These are phyloP conservation scores for Aureobasidium sp. DNA, from an alignment of 2,329 filamentous ascomycete genomes.

Conservation along the genomic window DNA sequence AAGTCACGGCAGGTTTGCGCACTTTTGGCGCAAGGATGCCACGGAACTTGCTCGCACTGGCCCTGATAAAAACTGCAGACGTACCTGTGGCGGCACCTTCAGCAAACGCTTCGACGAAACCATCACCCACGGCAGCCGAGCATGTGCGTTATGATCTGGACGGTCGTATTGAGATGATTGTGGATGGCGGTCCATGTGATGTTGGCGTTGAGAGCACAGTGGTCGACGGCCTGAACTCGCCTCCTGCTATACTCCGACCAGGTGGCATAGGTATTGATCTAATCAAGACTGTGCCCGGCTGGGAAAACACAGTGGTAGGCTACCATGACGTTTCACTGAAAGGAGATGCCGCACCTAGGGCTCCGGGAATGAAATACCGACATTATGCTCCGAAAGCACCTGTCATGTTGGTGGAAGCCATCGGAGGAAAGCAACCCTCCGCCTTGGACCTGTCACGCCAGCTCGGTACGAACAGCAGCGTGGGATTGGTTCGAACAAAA, in stretches of 20 bases:
- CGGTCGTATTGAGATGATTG: constrained; percentile 73
- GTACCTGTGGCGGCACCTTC: constrained; percentile 83
- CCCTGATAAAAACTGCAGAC: constrained; percentile 72
- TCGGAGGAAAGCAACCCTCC: constrained; percentile 22
- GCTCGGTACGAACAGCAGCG: constrained; percentile 18
- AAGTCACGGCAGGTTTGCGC: constrained; percentile 76
- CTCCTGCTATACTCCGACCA: constrained; percentile 75
- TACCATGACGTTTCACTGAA: constrained; percentile 70
- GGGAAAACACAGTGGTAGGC: constrained; percentile 67
- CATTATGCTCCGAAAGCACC: constrained; percentile 89
- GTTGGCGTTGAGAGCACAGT: constrained; percentile 97
- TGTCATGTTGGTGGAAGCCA: constrained; percentile 72
- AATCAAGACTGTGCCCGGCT: constrained; percentile 64
- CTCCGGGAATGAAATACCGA: constrained; percentile 98
- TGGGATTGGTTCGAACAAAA: constrained; percentile 36
- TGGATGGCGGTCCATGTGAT: constrained; percentile 78
- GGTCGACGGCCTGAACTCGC: constrained; percentile 76
- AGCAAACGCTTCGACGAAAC: constrained; percentile 88
- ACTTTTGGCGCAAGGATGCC: constrained; percentile 93
- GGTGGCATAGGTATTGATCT: constrained; percentile 81
- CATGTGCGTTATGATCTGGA: constrained; percentile 82
- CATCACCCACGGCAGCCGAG: constrained; percentile 80
- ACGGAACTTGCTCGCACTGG: constrained; percentile 70
- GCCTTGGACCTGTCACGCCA: constrained; percentile 25
- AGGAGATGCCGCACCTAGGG: constrained; percentile 57